Conservation (phyloP, 148 eudicot species). For the Rhododendron williamsianum region DNA sequence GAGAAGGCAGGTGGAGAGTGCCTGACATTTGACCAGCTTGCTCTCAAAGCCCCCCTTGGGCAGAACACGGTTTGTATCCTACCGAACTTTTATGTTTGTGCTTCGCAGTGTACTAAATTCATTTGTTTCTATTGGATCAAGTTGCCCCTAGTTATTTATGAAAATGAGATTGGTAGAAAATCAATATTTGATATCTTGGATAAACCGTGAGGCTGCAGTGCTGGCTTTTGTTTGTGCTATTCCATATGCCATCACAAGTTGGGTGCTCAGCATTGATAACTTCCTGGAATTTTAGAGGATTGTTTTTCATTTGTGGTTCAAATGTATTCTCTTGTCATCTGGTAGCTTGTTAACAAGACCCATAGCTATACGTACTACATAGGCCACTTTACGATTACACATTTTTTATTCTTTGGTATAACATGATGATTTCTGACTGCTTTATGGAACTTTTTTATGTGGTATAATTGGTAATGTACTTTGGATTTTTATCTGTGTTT, state of each 20-base stretch:
- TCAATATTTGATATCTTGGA: background rate
- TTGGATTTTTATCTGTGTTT: background rate
- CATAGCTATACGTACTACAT: too few relatives aligned
- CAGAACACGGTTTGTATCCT: constrained; percentile 72
- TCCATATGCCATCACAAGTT: too few relatives aligned
- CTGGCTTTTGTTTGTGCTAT: background rate
- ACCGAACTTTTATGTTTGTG: background rate
- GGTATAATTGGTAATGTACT: background rate
- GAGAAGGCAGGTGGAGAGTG: constrained; percentile 95
- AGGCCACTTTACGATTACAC: background rate
- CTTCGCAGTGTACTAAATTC: background rate
- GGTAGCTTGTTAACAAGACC: background rate
- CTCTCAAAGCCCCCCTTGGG: constrained; percentile 95
- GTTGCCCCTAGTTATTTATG: background rate
- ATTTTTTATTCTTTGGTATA: background rate
- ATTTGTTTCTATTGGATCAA: background rate
- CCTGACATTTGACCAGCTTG: constrained; percentile 82
- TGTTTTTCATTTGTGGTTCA: background rate
- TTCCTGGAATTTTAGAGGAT: background rate
- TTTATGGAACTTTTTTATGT: background rate
- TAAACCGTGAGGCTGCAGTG: background rate
- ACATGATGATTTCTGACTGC: background rate
- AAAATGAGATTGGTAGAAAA: background rate
- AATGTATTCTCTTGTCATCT: background rate
- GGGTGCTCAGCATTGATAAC: background rate